These are phyloP conservation scores for Colletotrichum tabaci DNA, from an alignment of 2,329 filamentous ascomycete species.

Conservation along the genomic window DNA sequence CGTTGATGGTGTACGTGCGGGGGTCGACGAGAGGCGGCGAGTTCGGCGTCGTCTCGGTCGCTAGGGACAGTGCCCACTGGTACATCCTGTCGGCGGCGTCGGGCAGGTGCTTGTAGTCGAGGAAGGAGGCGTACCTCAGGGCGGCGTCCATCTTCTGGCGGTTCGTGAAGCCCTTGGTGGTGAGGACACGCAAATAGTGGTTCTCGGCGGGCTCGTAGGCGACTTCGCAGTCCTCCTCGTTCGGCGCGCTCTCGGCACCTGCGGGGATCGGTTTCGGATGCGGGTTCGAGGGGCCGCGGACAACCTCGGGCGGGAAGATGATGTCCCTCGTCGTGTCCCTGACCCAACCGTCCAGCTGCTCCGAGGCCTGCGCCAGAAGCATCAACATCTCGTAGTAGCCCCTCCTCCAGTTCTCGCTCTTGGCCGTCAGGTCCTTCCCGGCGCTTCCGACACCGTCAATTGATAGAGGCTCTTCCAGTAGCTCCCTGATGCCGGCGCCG, in stretches of 20 bases:
- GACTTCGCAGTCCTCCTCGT: constrained; percentile 81
- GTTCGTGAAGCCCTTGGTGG: constrained; percentile 83
- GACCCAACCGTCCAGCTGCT: constrained; percentile 86
- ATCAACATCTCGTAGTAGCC: constrained; percentile 90
- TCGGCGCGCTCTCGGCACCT: constrained; percentile 73
- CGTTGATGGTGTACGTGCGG: constrained; percentile 75
- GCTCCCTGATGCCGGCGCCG: constrained; percentile 74
- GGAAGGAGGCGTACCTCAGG: constrained; percentile 86
- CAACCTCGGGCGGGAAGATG: constrained; percentile 79
- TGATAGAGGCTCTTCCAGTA: constrained; percentile 66
- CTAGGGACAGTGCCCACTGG: constrained; percentile 82
- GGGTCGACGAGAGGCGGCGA: constrained; percentile 65
- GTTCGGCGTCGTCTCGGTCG: constrained; percentile 67
- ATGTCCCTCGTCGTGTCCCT: constrained; percentile 76
- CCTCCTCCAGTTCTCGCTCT: constrained; percentile 86
- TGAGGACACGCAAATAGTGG: constrained; percentile 87
- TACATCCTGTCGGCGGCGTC: constrained; percentile 81
- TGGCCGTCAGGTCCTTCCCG: constrained; percentile 78
- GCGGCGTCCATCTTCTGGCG: constrained; percentile 86
- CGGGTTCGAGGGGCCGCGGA: constrained; percentile 88
- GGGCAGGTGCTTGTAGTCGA: constrained; percentile 80
- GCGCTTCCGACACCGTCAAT: constrained; percentile 68
- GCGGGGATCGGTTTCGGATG: constrained; percentile 80
- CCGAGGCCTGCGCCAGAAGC: constrained; percentile 81
- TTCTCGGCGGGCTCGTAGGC: constrained; percentile 80